phyloP scores from a whole-genome alignment of 179 eudicot genomes.

The Beta corolliflora region DNA sequence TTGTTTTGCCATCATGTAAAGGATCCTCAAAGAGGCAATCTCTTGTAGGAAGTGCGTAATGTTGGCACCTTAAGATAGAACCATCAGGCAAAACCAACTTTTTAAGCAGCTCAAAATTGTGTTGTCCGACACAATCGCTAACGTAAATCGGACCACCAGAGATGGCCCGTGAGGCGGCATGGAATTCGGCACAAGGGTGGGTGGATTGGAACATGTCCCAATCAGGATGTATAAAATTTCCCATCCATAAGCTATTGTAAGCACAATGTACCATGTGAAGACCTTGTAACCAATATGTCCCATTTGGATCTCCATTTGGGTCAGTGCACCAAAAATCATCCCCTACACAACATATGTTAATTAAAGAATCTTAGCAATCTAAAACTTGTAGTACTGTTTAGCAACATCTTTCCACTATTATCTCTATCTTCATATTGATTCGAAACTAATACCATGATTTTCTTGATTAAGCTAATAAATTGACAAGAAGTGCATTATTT shows the following conservation, averaged over 20 bases:
- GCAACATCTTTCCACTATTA: too few species aligned
- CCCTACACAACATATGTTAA: constrained; percentile 35
- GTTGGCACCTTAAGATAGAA: constrained; percentile 59
- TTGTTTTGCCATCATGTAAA: constrained; percentile 74
- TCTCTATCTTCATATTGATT: too few species aligned
- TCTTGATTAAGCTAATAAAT: too few species aligned
- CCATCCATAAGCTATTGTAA: constrained; percentile 96
- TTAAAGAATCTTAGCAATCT: too few species aligned
- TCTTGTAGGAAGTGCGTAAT: constrained; percentile 78
- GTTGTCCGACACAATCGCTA: constrained; percentile 77
- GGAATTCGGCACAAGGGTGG: constrained; percentile 87
- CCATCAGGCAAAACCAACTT: constrained; percentile 76
- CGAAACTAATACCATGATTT: too few species aligned
- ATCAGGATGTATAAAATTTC: constrained; percentile 87
- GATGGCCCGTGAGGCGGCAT: constrained; percentile 87
- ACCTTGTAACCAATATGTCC: constrained; percentile 91
- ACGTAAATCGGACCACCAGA: constrained; percentile 91
- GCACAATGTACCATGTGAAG: constrained; percentile 98
- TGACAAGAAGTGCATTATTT: too few species aligned
- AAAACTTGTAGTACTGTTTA: neutral
- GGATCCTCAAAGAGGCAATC: constrained; percentile 88
- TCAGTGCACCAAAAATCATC: constrained; percentile 97
- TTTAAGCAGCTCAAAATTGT: constrained; percentile 69
- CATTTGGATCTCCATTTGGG: constrained; percentile 85
- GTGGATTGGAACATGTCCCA: constrained; percentile 99